Evolutionary conservation across 176 grass and related monocot species (phyloP).

Genomic region (Elaeis guineensis): DNA sequence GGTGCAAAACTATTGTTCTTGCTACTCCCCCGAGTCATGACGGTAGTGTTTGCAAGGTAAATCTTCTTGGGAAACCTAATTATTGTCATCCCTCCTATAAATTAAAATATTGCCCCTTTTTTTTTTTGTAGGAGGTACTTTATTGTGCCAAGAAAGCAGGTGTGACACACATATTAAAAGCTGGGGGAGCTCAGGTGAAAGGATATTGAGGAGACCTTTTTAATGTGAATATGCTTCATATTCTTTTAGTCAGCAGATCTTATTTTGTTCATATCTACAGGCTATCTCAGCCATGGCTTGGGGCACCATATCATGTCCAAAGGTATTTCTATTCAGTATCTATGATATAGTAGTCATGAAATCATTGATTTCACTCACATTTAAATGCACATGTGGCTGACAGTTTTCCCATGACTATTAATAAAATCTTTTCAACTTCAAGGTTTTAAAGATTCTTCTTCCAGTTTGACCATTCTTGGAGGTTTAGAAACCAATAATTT

Average conservation of each 20-base stretch:
- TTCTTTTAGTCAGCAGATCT: constrained; percentile 9
- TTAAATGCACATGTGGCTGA: too few species aligned
- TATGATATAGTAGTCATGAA: too few species aligned
- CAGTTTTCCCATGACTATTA: too few species aligned
- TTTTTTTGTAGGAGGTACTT: constrained; percentile 61
- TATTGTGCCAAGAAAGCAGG: constrained; percentile 97
- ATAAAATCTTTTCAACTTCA: too few species aligned
- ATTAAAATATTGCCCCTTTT: neutral
- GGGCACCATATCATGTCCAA: constrained; percentile 84
- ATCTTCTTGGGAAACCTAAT: neutral
- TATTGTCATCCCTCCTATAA: neutral
- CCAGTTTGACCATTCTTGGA: too few species aligned
- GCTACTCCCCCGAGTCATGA: constrained; percentile 74
- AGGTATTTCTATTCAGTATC: constrained; percentile 31
- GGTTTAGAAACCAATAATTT: too few species aligned
- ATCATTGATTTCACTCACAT: too few species aligned
- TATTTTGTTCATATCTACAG: constrained; percentile 28
- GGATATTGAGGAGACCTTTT: neutral
- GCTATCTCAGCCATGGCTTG: constrained; percentile 94
- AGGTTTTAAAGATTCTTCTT: too few species aligned
- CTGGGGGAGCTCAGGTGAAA: constrained; percentile 88
- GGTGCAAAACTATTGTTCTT: constrained; percentile 88
- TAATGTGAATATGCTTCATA: neutral
- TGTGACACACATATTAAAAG: constrained; percentile 91
- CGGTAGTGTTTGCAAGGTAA: constrained; percentile 95